Percentiles rank a stretch among this genome's conserved stretches.
Conservation (phyloP, 1,284 basidiomycete genomes). For the Trichosporon asahii region DNA sequence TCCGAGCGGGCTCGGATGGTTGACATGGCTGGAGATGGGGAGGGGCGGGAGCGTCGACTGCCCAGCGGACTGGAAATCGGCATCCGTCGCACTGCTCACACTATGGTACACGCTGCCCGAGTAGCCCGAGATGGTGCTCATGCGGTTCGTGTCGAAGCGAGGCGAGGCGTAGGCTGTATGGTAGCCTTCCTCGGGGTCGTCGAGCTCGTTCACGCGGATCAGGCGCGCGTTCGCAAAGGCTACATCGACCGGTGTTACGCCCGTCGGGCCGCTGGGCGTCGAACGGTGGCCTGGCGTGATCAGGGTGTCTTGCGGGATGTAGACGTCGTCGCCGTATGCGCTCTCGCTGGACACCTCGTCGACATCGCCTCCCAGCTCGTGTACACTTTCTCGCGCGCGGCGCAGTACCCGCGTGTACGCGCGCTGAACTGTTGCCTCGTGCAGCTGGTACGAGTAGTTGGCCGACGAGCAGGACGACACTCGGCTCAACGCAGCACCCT, state of each 20-base stretch:
- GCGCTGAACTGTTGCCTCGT: conserved; percentile 28
- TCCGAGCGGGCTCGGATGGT: neutral
- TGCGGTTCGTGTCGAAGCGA: neutral
- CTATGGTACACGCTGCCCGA: conserved; percentile 5
- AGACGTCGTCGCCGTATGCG: neutral
- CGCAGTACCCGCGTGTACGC: conserved; percentile 27
- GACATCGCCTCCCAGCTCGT: conserved; percentile 4
- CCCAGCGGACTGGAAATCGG: neutral
- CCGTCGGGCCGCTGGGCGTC: neutral
- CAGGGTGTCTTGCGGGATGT: neutral
- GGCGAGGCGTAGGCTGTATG: conserved; percentile 5
- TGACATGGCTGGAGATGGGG: neutral
- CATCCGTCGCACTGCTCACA: neutral
- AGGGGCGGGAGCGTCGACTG: neutral
- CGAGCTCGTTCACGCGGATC: conserved; percentile 8
- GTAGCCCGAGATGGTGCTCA: neutral
- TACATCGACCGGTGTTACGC: neutral
- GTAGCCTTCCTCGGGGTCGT: neutral
- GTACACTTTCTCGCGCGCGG: conserved; percentile 9
- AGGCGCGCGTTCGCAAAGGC: neutral
- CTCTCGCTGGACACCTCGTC: neutral
- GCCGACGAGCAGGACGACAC: conserved; percentile 11
- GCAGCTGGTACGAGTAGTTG: conserved; percentile 16
- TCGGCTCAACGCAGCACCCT: neutral
- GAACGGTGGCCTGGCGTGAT: neutral